Evolutionary conservation across 2,329 filamentous ascomycete genomes (phyloP).

Genomic region (Arthrobotrys pseudoclavata): DNA sequence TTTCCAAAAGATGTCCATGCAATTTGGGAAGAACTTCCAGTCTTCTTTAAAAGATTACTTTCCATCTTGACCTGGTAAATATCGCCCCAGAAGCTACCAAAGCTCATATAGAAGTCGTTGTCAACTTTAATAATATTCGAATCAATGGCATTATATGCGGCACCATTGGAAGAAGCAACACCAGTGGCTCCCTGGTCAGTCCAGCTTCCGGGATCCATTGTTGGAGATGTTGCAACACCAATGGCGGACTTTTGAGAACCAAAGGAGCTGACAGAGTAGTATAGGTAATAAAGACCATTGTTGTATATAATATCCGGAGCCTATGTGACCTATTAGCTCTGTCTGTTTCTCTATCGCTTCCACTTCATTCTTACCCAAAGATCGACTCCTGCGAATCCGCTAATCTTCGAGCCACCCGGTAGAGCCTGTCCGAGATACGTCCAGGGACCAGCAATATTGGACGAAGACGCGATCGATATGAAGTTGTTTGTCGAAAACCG

Average conservation of each 20-base stretch:
- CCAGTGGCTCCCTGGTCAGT: constrained; percentile 73
- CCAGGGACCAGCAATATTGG: constrained; percentile 68
- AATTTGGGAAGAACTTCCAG: constrained; percentile 68
- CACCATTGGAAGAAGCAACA: constrained; percentile 68
- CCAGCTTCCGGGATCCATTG: constrained; percentile 72
- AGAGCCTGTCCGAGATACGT: constrained; percentile 67
- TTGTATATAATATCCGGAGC: constrained; percentile 75
- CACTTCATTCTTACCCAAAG: constrained; percentile 65
- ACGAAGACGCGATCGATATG: constrained; percentile 67
- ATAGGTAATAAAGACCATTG: constrained; percentile 74
- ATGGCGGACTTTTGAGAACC: constrained; percentile 75
- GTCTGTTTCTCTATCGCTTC: not conserved
- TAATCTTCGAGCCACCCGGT: constrained; percentile 66
- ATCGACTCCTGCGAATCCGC: constrained; percentile 66
- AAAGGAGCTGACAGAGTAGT: constrained; percentile 76
- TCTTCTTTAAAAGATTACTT: constrained; percentile 64
- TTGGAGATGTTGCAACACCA: constrained; percentile 69
- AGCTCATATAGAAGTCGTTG: constrained; percentile 71
- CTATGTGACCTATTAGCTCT: constrained; percentile 65
- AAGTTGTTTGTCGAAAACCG: constrained; percentile 67
- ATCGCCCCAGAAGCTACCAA: constrained; percentile 78
- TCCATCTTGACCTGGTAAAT: constrained; percentile 73
- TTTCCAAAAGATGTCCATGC: constrained; percentile 70
- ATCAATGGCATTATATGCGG: constrained; percentile 75
- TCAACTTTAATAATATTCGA: constrained; percentile 69